Percentiles rank a stretch among this genome's conserved stretches.
Evolutionary conservation across 2,329 filamentous ascomycete species (phyloP).

Genomic region (Aspergillus proliferans): DNA sequence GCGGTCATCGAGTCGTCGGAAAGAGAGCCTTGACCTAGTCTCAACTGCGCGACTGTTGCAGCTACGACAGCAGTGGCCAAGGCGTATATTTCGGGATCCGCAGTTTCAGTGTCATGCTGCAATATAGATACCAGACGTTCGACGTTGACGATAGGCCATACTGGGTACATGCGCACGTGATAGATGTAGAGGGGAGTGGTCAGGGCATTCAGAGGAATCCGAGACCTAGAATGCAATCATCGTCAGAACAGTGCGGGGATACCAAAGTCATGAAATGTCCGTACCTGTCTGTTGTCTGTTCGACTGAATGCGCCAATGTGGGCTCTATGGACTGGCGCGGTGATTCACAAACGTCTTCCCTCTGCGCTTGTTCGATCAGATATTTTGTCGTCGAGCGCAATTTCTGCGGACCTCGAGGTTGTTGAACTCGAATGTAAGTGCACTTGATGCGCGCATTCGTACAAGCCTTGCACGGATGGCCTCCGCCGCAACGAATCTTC

Average conservation of each 20-base stretch:
- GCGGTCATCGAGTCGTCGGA: constrained; percentile 26
- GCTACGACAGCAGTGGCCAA: constrained; percentile 44
- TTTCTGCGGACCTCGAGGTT: constrained; percentile 42
- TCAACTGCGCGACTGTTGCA: constrained; percentile 46
- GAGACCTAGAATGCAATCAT: constrained; percentile 3
- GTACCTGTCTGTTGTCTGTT: not conserved
- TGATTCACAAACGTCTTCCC: not conserved
- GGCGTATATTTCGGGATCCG: constrained; percentile 30
- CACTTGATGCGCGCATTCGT: constrained; percentile 42
- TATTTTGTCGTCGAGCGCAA: constrained; percentile 23
- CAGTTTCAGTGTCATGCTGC: constrained; percentile 17
- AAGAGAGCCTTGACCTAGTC: constrained; percentile 27
- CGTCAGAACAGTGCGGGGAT: not conserved
- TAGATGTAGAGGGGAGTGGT: constrained; percentile 40
- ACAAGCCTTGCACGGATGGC: constrained; percentile 44
- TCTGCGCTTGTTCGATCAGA: constrained; percentile 17
- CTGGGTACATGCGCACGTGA: constrained; percentile 46
- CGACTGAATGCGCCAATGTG: not conserved
- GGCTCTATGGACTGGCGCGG: not conserved
- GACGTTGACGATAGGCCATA: constrained; percentile 48
- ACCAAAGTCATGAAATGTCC: not conserved
- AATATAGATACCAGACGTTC: constrained; percentile 38
- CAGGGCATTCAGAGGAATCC: constrained; percentile 15
- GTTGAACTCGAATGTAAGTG: constrained; percentile 45
- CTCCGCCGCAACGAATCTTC: constrained; percentile 48